phyloP scores from a whole-genome alignment of 306 rosid species.

The Cercis canadensis region DNA sequence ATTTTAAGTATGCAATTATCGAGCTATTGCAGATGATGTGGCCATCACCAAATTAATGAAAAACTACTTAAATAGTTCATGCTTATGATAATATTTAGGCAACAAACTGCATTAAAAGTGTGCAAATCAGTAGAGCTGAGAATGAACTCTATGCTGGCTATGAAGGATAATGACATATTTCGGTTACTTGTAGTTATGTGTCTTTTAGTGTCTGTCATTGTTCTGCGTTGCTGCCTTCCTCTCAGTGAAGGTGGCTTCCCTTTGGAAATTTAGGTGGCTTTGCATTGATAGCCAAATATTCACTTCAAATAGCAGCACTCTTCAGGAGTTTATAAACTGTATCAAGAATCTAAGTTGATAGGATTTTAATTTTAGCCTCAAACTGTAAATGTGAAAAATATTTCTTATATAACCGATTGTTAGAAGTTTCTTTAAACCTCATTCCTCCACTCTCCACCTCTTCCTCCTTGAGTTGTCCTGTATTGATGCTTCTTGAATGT shows the following conservation, averaged over 20 bases:
- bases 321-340: constrained; percentile 4
- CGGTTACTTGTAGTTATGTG: neutral
- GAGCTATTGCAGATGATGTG: constrained; percentile 4
- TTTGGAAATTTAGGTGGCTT: constrained; percentile 10
- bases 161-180: neutral
- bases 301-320: neutral
- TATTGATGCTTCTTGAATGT: neutral
- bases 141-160: constrained; percentile 11
- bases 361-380: constrained; percentile 10
- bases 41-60: neutral
- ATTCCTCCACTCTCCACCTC: neutral
- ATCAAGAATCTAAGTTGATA: constrained; percentile 1
- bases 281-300: neutral
- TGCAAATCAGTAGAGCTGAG: neutral
- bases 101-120: neutral
- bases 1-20: neutral
- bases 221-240: constrained; percentile 14
- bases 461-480: neutral
- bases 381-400: constrained; percentile 11
- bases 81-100: neutral
- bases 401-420: neutral
- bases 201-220: constrained; percentile 2
- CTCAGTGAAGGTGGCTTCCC: neutral
- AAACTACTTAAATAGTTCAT: neutral
- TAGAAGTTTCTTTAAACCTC: constrained; percentile 20